phyloP scores from a whole-genome alignment of 768 basidiomycete species.

The Infundibulicybe gibba region DNA sequence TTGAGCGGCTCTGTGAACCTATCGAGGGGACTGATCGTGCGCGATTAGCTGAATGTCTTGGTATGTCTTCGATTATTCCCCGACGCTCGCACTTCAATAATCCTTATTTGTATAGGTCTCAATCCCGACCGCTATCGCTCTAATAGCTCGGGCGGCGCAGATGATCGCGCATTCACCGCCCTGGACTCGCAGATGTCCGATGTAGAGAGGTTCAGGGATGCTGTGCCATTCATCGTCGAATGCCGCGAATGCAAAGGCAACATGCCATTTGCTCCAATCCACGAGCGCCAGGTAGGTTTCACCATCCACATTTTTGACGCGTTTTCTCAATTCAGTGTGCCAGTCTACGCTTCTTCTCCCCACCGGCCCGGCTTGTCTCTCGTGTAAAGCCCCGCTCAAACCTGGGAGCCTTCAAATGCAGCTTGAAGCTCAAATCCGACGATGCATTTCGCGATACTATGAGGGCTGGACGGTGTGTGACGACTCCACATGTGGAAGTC shows the following conservation, averaged over 20 bases:
- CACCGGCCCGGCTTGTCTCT: slow-evolving; percentile 67
- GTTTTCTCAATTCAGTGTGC: slow-evolving; percentile 1
- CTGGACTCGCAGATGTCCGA: slow-evolving; percentile 92
- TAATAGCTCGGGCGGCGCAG: slow-evolving; percentile 31
- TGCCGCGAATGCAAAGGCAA: slow-evolving; percentile 73
- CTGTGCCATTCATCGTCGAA: slow-evolving; percentile 64
- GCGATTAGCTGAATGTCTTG: slow-evolving; percentile 92
- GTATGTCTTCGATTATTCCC: slow-evolving; percentile 30
- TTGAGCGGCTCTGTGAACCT: slow-evolving; percentile 92
- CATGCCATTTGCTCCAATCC: slow-evolving; percentile 53
- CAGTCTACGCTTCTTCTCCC: slow-evolving; percentile 67
- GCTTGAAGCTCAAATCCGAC: slow-evolving; percentile 82
- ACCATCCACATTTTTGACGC: neutral
- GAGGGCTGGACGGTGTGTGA: slow-evolving; percentile 87
- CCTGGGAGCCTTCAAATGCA: slow-evolving; percentile 72
- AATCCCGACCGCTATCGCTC: slow-evolving; percentile 54
- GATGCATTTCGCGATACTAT: slow-evolving; percentile 78
- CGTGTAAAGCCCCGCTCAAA: slow-evolving; percentile 53
- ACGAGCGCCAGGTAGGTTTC: slow-evolving; percentile 51
- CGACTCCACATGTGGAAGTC: slow-evolving; percentile 76
- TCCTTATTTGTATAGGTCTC: slow-evolving; percentile 35
- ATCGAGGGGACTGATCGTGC: slow-evolving; percentile 95
- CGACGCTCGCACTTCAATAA: neutral
- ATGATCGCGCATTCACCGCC: slow-evolving; percentile 69
- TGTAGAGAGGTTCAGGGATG: slow-evolving; percentile 79